A percentile compares a stretch with the other conserved stretches of the same genome.
Evolutionary conservation across 2,329 filamentous ascomycete genomes (phyloP).

Genomic region (Penicillium griseofulvum): DNA sequence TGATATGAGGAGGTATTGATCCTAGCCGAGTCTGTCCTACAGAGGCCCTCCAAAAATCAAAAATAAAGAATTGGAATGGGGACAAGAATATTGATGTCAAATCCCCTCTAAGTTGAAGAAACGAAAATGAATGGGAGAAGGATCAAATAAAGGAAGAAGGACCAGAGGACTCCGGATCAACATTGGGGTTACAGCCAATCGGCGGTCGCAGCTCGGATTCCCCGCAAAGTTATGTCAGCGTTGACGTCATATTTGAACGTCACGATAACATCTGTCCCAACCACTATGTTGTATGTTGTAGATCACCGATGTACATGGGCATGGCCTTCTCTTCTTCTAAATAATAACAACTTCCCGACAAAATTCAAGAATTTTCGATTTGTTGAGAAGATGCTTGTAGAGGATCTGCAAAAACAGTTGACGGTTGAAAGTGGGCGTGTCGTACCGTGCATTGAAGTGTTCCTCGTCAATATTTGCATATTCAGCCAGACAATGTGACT

Average conservation of each 20-base stretch:
- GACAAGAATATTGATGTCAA: not conserved
- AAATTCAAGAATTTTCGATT: no score
- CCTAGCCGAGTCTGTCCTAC: not conserved
- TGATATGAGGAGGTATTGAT: not conserved
- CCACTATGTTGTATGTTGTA: no score
- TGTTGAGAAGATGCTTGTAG: no score
- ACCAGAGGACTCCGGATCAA: not conserved
- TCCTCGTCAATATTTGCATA: no score
- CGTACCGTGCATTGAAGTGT: no score
- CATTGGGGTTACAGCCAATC: not conserved
- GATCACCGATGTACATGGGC: no score
- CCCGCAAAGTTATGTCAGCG: not conserved
- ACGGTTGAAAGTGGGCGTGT: no score
- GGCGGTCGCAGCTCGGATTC: not conserved
- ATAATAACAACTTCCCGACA: no score
- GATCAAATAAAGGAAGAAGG: not conserved
- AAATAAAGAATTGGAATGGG: not conserved
- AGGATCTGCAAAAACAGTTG: no score
- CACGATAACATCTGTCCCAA: no score
- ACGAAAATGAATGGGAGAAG: not conserved
- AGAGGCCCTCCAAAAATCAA: not conserved
- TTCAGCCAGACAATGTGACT: no score
- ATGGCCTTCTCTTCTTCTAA: no score
- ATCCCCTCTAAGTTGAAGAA: not conserved
- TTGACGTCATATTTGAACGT: not conserved